Evolutionary conservation across 305 asterid species (phyloP).

Genomic region (Rubia peregrina): DNA sequence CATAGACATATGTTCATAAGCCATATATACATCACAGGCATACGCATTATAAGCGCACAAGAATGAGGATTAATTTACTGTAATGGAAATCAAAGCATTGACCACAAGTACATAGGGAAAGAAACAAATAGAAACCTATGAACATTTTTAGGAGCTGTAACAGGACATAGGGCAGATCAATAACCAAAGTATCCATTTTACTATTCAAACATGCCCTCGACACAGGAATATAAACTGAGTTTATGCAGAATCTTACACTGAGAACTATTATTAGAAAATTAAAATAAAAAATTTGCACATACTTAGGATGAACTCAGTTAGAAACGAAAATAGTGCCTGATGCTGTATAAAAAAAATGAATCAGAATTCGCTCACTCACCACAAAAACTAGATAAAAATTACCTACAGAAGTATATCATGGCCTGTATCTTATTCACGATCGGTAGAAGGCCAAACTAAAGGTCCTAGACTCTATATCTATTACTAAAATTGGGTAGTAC

Average conservation of each 20-base stretch:
- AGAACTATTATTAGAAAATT: not conserved
- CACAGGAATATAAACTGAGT: not conserved
- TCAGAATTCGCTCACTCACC: too few species aligned
- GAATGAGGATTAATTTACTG: not conserved
- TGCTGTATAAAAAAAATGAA: not conserved
- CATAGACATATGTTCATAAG: not conserved
- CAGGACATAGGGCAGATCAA: not conserved
- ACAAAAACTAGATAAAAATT: not conserved
- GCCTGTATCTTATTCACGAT: not conserved
- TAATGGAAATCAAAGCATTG: not conserved
- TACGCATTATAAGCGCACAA: not conserved
- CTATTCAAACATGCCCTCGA: not conserved
- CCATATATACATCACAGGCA: not conserved
- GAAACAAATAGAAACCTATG: too few species aligned
- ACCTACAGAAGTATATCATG: not conserved
- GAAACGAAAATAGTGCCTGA: not conserved
- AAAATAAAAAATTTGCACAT: not conserved
- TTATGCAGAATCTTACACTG: not conserved
- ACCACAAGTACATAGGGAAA: not conserved
- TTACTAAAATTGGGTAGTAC: not conserved
- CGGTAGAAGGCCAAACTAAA: not conserved
- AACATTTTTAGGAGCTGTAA: too few species aligned
- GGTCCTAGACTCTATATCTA: not conserved
- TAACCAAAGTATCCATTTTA: not conserved
- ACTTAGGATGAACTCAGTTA: not conserved